These are phyloP conservation scores for Collybia sp. DNA, from an alignment of 768 basidiomycete species.

Conservation along the genomic window DNA sequence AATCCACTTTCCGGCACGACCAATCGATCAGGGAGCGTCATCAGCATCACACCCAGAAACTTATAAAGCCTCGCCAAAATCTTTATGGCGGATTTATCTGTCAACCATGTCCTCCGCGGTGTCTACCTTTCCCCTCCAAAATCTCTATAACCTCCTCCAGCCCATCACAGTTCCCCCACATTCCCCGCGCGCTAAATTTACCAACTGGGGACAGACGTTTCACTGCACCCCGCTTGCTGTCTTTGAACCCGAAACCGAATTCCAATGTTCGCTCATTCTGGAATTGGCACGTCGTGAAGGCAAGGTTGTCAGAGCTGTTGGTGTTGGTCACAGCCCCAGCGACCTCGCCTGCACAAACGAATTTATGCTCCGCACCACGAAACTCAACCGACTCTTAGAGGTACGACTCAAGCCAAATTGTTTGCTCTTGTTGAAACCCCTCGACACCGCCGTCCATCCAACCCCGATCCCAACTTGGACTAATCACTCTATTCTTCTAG, in stretches of 20 bases:
- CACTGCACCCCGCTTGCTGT: constrained; percentile 60
- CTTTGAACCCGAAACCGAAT: constrained; percentile 69
- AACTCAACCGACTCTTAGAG: constrained; percentile 68
- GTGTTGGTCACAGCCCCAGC: constrained; percentile 89
- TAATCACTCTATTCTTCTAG: constrained; percentile 33
- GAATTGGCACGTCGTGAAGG: constrained; percentile 76
- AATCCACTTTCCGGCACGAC: constrained; percentile 9
- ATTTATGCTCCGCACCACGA: constrained; percentile 79
- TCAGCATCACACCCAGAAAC: constrained; percentile 16
- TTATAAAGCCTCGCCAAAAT: constrained; percentile 32
- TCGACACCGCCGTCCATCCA: constrained; percentile 7
- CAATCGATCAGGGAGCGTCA: constrained; percentile 23
- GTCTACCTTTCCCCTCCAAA: constrained; percentile 33
- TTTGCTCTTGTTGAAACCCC: constrained; percentile 13
- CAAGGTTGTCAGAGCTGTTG: constrained; percentile 73
- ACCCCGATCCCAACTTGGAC: background rate
- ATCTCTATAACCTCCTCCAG: constrained; percentile 48
- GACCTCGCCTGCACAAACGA: constrained; percentile 89
- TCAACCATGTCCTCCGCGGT: constrained; percentile 30
- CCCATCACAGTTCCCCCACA: constrained; percentile 47
- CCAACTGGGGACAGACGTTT: constrained; percentile 88
- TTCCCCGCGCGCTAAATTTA: constrained; percentile 44
- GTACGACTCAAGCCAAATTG: constrained; percentile 37
- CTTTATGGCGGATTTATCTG: constrained; percentile 21
- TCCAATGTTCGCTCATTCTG: constrained; percentile 70